Conservation (phyloP, 2,329 filamentous ascomycete species). For the Didymella exigua region DNA sequence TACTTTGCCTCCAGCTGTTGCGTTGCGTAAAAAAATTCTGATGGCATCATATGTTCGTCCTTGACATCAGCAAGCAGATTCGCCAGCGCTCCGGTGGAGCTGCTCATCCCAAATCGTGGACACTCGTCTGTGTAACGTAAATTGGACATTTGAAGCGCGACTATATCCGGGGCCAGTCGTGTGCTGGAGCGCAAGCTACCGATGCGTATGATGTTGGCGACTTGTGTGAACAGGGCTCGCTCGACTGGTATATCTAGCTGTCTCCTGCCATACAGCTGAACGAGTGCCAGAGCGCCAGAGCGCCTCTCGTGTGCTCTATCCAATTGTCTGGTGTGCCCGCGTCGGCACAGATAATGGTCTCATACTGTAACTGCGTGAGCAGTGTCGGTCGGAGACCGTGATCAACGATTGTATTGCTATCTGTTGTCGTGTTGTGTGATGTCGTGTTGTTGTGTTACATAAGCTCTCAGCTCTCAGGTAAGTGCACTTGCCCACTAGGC, state of each 20-base stretch:
- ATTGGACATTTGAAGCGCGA: slow-evolving; percentile 10
- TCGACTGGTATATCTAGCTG: slow-evolving; percentile 20
- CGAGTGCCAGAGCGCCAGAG: slow-evolving; percentile 22
- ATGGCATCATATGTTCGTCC: not conserved
- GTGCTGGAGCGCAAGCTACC: slow-evolving; percentile 14
- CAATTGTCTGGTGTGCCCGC: slow-evolving; percentile 18
- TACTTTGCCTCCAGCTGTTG: slow-evolving; percentile 12
- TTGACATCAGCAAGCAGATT: slow-evolving; percentile 7
- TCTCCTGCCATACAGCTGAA: slow-evolving; percentile 17
- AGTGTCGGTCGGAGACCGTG: too few relatives aligned
- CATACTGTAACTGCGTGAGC: too few relatives aligned
- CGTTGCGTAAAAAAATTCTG: slow-evolving; percentile 5
- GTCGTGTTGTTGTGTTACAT: too few relatives aligned
- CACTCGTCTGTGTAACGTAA: not conserved
- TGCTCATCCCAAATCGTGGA: slow-evolving; percentile 8
- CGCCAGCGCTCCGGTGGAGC: slow-evolving; percentile 9
- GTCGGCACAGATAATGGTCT: slow-evolving; percentile 19
- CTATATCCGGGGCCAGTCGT: slow-evolving; percentile 11
- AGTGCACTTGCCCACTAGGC: too few relatives aligned
- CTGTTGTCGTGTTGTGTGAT: too few relatives aligned
- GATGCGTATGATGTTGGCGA: slow-evolving; percentile 18
- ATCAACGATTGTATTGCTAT: too few relatives aligned
- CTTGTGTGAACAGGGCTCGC: slow-evolving; percentile 24
- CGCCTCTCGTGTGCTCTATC: slow-evolving; percentile 23
- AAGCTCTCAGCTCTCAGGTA: too few relatives aligned